Conservation (phyloP, 441 rosid genomes). For the Flueggea neowawraea region DNA sequence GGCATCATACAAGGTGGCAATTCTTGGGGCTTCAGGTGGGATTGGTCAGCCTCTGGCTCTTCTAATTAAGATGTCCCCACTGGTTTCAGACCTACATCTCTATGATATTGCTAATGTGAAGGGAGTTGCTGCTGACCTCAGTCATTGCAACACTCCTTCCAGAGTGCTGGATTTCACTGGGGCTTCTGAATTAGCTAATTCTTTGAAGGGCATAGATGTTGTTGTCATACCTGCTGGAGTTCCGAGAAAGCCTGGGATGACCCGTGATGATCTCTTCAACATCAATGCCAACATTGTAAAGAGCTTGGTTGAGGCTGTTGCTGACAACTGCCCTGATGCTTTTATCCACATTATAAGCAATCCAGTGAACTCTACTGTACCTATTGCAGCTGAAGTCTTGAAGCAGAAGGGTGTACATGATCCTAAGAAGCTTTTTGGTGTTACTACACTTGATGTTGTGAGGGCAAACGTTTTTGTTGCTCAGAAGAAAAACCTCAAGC, state of each 20-base stretch:
- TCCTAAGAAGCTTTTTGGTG: constrained; percentile 93
- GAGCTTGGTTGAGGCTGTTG: constrained; percentile 77
- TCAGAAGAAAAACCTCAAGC: constrained; percentile 82
- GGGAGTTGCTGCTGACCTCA: constrained; percentile 96
- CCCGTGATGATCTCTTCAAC: constrained; percentile 96
- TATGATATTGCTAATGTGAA: constrained; percentile 95
- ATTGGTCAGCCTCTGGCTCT: constrained; percentile 95
- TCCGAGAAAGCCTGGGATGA: constrained; percentile 99
- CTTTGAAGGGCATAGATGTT: constrained; percentile 72
- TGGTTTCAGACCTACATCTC: constrained; percentile 78
- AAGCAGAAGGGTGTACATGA: constrained; percentile 87
- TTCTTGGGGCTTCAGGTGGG: constrained; percentile 98
- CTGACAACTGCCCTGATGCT: constrained; percentile 93
- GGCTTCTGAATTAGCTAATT: constrained; percentile 64
- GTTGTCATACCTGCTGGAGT: constrained; percentile 99
- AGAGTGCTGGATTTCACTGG: constrained; percentile 88
- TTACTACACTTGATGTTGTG: constrained; percentile 92
- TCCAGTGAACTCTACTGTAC: constrained; percentile 97
- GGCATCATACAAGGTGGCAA: constrained; percentile 91
- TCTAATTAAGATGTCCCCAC: constrained; percentile 89
- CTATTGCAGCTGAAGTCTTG: constrained; percentile 92
- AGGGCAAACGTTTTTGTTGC: constrained; percentile 96
- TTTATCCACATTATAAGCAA: constrained; percentile 94
- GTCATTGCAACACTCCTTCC: constrained; percentile 98
- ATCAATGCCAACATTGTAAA: constrained; percentile 89